Base-by-base conservation (phyloP, 139 green algal genomes). In the Chlorella sp. region DNA sequence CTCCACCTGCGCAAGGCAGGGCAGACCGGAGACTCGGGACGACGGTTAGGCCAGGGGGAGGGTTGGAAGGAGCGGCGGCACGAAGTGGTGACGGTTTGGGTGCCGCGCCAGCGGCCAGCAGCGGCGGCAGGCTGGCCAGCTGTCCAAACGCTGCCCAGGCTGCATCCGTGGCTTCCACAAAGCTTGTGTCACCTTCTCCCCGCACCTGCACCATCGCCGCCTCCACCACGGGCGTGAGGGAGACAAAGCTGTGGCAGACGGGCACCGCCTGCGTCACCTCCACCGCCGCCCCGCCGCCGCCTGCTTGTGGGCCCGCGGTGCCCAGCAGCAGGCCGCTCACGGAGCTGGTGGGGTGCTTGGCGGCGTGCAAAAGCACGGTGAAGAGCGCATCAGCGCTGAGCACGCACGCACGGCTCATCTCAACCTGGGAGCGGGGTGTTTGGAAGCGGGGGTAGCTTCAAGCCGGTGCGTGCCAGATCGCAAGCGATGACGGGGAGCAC, bases 241-340 rank as follows among this genome's bases (percentile, higher is more conserved):
- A 92, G 34, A 95, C 85, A 68, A 90, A 94, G 66, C 42, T 89
- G 90, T 98, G 96, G 86, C 95, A 94, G 24, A 97, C 82, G 14
- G 96, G 96, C 7, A 97, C 40, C 30, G 93, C 95, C 71, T 95
- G 89, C 0, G 88, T 69, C 15, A 96, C 83, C 14, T 61, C 64
- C 34, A 75, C 57, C 11, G 80, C 81, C 34, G 34, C 64, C 26
- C 48, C 53, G 15, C 26, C 30, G 53, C 5, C 26, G 19, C 28
- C 64, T 66, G 57, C 36, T 7, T 15, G 34, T n/a, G 64, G 69
- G 19, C 22, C 21, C 22, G 75, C 28, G 48, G 39, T 85, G 30
- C 95, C 95, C 22, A 97, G 71, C 60, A 97, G 87, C 5, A 96
- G 64, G 28, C 95, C 95, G 75, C 91, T 93, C 24, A 96, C 90